Base-by-base conservation (phyloP, 352 stramenopile species). In the Phytophthora pseudosyringae region DNA sequence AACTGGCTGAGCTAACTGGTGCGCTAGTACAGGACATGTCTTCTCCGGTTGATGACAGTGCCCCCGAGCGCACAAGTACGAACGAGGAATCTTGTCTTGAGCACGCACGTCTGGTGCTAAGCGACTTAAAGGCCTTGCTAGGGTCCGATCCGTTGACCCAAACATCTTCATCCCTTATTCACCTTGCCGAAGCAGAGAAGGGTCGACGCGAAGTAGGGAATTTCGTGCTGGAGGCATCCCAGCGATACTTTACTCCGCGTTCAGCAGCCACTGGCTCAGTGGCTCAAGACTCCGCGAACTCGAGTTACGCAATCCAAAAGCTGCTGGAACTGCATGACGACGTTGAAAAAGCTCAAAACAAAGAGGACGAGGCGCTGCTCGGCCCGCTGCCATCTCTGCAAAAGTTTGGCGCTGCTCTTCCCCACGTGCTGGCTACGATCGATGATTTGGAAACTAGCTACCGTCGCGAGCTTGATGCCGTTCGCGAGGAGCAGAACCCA, bases 401-500 rank as follows among this genome's bases (percentile, higher is more conserved):
- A 41, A 80, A 77, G 31, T 83, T 87, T 53, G 78, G 76, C 11
- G 56, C 62, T 28, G 76, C 69, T 4, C 55, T 86, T 8, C 76
- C 77, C 0, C 73, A 84, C 58, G 62, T 88, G 10, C 32, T 75
- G 3, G 57, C 48, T 32, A 59, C 69, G 3, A 45, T 88, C 16
- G 73, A 81, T 26, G 69, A 77, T 1, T 48, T 90, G 7, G 78
- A 90, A 16, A 26, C 32, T 0, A 77, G 76, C 15, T 88, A 91
- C 11, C 67, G 69, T 28, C 31, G 28, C 3, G 75, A 91, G 50
- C 15, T 89, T 5, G 43, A 63, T 18, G 55, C 73, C 21, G 18
- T 85, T 15, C 62, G 68, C 15, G 75, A 91, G 32, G 79, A 90
- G 56, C 73, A 89, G 48, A 90, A 89, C 21, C 79, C 79, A 1